A percentile compares a stretch with the other conserved stretches of the same genome.
These are phyloP conservation scores for Cercospora sp. DNA, from an alignment of 2,329 filamentous ascomycete species.

Conservation along the genomic window DNA sequence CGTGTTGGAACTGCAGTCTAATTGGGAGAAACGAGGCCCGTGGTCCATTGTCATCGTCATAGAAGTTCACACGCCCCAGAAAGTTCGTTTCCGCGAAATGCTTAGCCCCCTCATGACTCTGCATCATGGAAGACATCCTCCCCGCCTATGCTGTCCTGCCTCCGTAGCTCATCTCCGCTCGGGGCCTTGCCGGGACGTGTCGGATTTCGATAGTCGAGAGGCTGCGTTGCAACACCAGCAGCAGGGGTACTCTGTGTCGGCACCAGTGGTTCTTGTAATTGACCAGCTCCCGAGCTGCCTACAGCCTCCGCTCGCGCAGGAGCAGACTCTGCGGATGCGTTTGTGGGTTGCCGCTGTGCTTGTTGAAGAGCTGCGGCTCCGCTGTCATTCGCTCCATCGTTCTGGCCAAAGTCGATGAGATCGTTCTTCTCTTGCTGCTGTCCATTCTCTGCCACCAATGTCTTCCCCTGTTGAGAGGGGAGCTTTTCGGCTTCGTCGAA, in stretches of 20 bases:
- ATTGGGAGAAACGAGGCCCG: neutral
- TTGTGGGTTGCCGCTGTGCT: constrained; percentile 9
- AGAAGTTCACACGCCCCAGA: neutral
- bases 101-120: constrained; percentile 33
- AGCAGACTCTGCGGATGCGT: constrained; percentile 13
- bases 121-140: constrained; percentile 53
- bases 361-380: constrained; percentile 16
- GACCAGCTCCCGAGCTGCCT: neutral
- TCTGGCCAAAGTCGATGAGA: constrained; percentile 61
- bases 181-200: constrained; percentile 9
- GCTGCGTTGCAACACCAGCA: constrained; percentile 16
- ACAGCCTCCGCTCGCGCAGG: constrained; percentile 12
- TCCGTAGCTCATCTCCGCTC: constrained; percentile 26
- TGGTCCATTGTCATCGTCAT: neutral
- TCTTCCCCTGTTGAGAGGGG: constrained; percentile 26
- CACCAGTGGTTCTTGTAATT: constrained; percentile 21
- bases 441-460: neutral
- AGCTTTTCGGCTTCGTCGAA: constrained; percentile 21
- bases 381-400: constrained; percentile 33
- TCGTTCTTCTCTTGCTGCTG: constrained; percentile 38
- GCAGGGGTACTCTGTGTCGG: constrained; percentile 20
- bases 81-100: neutral
- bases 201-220: constrained; percentile 17
- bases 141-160: constrained; percentile 45
- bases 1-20: neutral